Percentiles rank a stretch among this genome's conserved stretches.
Conservation (phyloP, 768 basidiomycete genomes). For the Panus rudis region DNA sequence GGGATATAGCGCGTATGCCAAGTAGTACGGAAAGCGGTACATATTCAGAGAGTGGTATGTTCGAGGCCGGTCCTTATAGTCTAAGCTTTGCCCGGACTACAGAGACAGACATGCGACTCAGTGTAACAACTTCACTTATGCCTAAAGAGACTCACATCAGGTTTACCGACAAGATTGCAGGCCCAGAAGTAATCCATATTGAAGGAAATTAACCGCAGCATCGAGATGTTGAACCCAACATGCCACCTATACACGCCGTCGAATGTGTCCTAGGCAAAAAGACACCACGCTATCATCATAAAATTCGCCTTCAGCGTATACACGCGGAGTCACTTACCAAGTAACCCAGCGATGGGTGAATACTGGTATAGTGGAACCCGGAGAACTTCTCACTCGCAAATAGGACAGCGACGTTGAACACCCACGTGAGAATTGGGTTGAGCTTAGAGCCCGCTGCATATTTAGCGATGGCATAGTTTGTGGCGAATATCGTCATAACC, state of each 20-base stretch:
- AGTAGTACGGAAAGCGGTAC: constrained; percentile 67
- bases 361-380: constrained; percentile 61
- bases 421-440: constrained; percentile 60
- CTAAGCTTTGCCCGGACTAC: constrained; percentile 23
- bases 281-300: neutral
- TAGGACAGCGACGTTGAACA: constrained; percentile 66
- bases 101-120: constrained; percentile 1
- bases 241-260: constrained; percentile 90
- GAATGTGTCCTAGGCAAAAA: constrained; percentile 44
- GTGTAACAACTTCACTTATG: neutral
- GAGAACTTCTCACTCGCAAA: constrained; percentile 69
- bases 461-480: constrained; percentile 65
- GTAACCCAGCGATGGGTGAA: constrained; percentile 47
- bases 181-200: constrained; percentile 93
- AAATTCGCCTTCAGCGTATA: constrained; percentile 2
- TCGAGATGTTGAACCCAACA: constrained; percentile 91
- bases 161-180: constrained; percentile 30
- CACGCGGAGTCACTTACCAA: constrained; percentile 48
- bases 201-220: constrained; percentile 89
- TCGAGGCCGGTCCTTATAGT: constrained; percentile 55
- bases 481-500: constrained; percentile 58
- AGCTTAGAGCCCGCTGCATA: constrained; percentile 33
- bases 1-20: constrained; percentile 85
- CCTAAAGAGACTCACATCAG: constrained; percentile 33
- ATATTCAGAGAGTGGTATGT: constrained; percentile 46